Conservation (phyloP, 805 yeast species). For the Ogataea zsoltii region DNA sequence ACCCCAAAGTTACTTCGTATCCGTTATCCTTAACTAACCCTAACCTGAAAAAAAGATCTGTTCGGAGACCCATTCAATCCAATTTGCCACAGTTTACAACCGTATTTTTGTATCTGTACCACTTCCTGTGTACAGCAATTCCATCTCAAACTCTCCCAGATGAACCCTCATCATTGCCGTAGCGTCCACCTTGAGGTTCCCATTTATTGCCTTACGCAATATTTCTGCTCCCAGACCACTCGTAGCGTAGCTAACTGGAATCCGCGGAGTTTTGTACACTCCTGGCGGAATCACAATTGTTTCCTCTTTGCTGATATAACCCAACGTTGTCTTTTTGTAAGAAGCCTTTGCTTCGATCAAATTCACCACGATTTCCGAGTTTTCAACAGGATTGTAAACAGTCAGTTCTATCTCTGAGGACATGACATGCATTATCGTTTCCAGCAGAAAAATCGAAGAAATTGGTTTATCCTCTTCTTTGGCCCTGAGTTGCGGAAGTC, state of each 20-base stretch:
- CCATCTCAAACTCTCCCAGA: constrained; percentile 42
- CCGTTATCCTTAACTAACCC: too few species aligned
- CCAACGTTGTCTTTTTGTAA: constrained; percentile 47
- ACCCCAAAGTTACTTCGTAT: too few species aligned
- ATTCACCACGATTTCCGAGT: constrained; percentile 43
- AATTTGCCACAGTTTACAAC: constrained; percentile 17
- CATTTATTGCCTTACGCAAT: constrained; percentile 50
- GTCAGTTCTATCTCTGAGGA: constrained; percentile 55
- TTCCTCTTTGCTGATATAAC: constrained; percentile 44
- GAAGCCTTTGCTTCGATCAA: constrained; percentile 50
- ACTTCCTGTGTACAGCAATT: constrained; percentile 46
- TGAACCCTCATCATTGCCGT: constrained; percentile 42
- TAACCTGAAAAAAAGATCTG: too few species aligned
- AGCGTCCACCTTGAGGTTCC: constrained; percentile 49
- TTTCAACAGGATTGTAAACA: constrained; percentile 53
- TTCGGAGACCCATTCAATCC: too few species aligned
- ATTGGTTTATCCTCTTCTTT: constrained; percentile 26
- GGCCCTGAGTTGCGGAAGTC: constrained; percentile 27
- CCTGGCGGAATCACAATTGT: constrained; percentile 53
- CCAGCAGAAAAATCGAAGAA: constrained; percentile 40
- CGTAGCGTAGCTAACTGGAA: constrained; percentile 47
- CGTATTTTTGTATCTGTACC: constrained; percentile 44
- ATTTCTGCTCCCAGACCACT: constrained; percentile 50
- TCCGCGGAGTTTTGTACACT: constrained; percentile 45
- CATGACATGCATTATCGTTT: constrained; percentile 54